Conservation (phyloP, 2,329 filamentous ascomycete genomes). For the Ceratocystis diversiconidia region DNA sequence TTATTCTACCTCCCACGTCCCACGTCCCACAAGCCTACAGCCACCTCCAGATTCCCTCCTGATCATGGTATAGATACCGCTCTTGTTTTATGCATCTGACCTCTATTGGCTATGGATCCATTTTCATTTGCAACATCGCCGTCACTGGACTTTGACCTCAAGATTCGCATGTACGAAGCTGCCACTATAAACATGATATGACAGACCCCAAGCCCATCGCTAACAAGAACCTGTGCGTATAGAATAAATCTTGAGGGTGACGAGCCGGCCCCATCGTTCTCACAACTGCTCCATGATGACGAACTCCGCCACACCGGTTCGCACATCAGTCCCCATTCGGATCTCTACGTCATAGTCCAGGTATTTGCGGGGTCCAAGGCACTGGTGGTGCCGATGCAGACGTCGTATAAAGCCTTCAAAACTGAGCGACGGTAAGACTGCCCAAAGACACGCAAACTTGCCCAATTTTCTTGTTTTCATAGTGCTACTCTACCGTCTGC, state of each 20-base stretch:
- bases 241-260: conserved; percentile 37
- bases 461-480: neutral
- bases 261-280: conserved; percentile 33
- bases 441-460: neutral
- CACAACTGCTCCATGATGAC: conserved; percentile 61
- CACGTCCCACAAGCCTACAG: neutral
- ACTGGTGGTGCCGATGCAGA: conserved; percentile 80
- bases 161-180: conserved; percentile 46
- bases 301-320: conserved; percentile 80
- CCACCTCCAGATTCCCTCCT: neutral
- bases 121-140: conserved; percentile 91
- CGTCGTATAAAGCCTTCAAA: conserved; percentile 82
- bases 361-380: conserved; percentile 95
- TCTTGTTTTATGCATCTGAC: neutral
- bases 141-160: conserved; percentile 60
- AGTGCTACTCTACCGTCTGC: neutral
- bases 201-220: neutral
- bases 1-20: too few species aligned
- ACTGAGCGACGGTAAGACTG: conserved; percentile 42
- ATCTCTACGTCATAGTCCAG: conserved; percentile 85
- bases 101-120: conserved; percentile 56
- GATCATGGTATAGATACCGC: neutral
- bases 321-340: conserved; percentile 64
- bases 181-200: too few species aligned
- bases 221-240: neutral